Conservation (phyloP, 305 asterid species). For the Fraxinus latifolia region DNA sequence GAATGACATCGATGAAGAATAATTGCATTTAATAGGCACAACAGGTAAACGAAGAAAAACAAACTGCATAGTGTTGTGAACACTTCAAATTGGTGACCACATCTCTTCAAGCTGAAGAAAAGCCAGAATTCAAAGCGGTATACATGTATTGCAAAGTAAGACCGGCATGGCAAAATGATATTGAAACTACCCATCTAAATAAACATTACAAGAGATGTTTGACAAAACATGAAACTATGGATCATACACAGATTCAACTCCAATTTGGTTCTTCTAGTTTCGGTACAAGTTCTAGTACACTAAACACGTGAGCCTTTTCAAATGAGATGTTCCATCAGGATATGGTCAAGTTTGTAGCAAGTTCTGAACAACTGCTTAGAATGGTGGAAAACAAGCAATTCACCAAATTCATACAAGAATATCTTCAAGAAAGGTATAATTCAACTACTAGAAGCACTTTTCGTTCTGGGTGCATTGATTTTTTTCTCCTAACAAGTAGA, state of each 20-base stretch:
- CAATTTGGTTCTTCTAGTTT: background rate
- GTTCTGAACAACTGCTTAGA: background rate
- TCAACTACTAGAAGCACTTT: background rate
- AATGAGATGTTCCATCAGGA: background rate
- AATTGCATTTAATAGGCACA: background rate
- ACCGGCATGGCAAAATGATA: background rate
- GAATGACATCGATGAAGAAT: background rate
- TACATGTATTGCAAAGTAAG: too few species aligned
- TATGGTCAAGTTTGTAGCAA: background rate
- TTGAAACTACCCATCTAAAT: background rate
- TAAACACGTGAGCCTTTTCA: background rate
- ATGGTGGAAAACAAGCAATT: background rate
- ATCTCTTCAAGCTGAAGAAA: background rate
- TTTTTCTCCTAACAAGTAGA: background rate
- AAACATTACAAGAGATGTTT: background rate
- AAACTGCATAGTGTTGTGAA: background rate
- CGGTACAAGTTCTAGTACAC: background rate
- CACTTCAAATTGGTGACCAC: background rate
- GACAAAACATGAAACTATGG: background rate
- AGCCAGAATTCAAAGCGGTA: background rate
- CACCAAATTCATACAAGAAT: background rate
- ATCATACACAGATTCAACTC: background rate
- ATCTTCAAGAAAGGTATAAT: too few species aligned
- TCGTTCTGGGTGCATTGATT: background rate
- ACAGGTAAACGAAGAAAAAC: background rate